Evolutionary conservation across 306 rosid species (phyloP).

Genomic region (Mimosa bimucronata): DNA sequence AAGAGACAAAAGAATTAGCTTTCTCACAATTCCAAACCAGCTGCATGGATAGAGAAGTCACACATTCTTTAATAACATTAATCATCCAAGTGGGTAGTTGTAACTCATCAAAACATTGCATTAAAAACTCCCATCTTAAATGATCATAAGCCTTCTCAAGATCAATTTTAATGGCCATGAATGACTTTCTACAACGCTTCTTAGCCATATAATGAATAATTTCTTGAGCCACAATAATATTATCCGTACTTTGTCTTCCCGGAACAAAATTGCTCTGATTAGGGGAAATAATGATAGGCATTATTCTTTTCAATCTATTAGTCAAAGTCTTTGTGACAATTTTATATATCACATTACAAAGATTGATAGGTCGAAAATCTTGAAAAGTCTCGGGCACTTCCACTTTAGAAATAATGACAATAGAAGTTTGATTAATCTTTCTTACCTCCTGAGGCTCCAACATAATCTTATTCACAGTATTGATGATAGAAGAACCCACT

Average conservation of each 20-base stretch:
- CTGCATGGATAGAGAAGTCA: background rate
- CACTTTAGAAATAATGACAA: background rate
- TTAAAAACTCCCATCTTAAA: background rate
- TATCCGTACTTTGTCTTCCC: background rate
- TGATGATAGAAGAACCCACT: too few relatives aligned
- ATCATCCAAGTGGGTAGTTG: background rate
- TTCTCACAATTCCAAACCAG: background rate
- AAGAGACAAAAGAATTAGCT: too few relatives aligned
- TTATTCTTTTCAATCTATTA: too few relatives aligned
- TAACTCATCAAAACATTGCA: background rate
- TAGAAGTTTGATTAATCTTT: background rate
- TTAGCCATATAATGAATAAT: background rate
- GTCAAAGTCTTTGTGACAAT: background rate
- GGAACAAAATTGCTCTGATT: background rate
- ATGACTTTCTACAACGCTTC: accelerated
- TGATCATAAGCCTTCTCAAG: background rate
- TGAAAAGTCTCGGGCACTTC: background rate
- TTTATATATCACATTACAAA: background rate
- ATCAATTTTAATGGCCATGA: background rate
- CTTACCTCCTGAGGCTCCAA: too few relatives aligned
- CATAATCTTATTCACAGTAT: background rate
- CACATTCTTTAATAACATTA: too few relatives aligned
- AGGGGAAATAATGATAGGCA: background rate
- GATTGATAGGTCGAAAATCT: background rate
- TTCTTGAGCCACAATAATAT: background rate